Evolutionary conservation across 192 early-diverging fungal species (phyloP).

Genomic region (Coemansia sp.): DNA sequence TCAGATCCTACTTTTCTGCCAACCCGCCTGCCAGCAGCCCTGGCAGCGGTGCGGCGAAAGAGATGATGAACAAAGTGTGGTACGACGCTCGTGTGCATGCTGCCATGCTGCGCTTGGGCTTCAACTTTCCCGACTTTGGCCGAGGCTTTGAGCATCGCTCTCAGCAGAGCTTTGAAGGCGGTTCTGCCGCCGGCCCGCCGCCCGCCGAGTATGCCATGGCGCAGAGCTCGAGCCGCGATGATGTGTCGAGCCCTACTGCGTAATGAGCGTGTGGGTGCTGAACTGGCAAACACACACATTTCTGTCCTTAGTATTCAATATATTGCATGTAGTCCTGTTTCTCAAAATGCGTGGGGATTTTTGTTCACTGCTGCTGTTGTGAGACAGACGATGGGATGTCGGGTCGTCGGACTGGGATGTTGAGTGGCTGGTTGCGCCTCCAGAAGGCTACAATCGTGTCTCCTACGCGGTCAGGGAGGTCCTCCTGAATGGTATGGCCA

Average conservation of each 20-base stretch:
- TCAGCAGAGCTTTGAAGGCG: slow-evolving; percentile 45
- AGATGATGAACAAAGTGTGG: slow-evolving; percentile 49
- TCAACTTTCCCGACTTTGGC: slow-evolving; percentile 46
- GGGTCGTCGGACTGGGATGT: slow-evolving; percentile 23
- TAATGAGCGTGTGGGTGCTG: not conserved
- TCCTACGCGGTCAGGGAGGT: slow-evolving; percentile 59
- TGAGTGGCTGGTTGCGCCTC: slow-evolving; percentile 60
- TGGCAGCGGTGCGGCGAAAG: not conserved
- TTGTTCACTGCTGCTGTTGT: not conserved
- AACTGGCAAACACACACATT: not conserved
- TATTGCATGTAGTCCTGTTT: too few relatives aligned
- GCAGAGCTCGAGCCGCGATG: not conserved
- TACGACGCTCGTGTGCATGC: slow-evolving; percentile 41
- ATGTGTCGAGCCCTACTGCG: not conserved
- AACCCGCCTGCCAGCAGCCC: not conserved
- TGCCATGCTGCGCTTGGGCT: slow-evolving; percentile 40
- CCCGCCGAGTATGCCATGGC: not conserved
- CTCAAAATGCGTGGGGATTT: too few relatives aligned
- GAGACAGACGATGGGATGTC: not conserved
- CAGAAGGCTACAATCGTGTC: slow-evolving; percentile 60
- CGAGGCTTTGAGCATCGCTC: slow-evolving; percentile 49
- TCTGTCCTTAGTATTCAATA: not conserved
- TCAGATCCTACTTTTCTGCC: slow-evolving; percentile 40
- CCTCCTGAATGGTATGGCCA: slow-evolving; percentile 73
- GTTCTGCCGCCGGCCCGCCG: not conserved